Conservation (phyloP, 139 green algal species). For the Volvox reticuliferus region DNA sequence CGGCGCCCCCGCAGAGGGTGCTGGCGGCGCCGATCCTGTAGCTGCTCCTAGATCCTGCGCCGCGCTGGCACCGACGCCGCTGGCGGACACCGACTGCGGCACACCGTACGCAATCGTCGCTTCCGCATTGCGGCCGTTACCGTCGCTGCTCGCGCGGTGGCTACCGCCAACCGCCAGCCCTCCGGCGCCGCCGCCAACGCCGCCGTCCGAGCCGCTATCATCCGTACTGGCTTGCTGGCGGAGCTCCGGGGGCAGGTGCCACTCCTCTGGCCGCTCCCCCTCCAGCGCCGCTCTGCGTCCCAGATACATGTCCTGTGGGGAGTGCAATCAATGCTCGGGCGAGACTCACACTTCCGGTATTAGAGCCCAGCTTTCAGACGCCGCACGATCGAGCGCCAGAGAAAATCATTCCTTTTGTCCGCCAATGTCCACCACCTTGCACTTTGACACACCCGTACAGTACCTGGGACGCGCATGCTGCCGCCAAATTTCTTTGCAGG, state of each 20-base stretch:
- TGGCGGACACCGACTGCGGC: not conserved
- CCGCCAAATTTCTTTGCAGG: too few relatives aligned
- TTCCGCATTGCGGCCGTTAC: not conserved
- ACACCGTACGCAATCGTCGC: too few relatives aligned
- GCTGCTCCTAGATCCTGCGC: not conserved
- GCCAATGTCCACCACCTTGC: too few relatives aligned
- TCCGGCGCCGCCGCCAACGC: not conserved
- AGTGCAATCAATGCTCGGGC: not conserved
- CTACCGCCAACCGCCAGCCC: not conserved
- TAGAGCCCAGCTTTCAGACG: too few relatives aligned
- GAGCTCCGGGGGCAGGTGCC: conserved; percentile 26
- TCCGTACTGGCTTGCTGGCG: not conserved
- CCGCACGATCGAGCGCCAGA: too few relatives aligned
- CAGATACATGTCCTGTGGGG: conserved; percentile 40
- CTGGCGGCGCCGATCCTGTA: not conserved
- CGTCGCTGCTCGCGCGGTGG: not conserved
- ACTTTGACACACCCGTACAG: too few relatives aligned
- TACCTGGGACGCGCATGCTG: too few relatives aligned
- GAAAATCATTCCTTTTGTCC: too few relatives aligned
- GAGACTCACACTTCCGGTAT: too few relatives aligned
- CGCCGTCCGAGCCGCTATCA: not conserved
- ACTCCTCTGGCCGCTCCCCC: conserved; percentile 11
- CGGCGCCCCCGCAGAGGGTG: not conserved
- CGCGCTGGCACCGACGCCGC: conserved; percentile 3
- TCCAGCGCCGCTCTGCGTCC: conserved; percentile 11